Conservation (phyloP, 192 early-diverging fungal genomes). For the Coemansia sp. region DNA sequence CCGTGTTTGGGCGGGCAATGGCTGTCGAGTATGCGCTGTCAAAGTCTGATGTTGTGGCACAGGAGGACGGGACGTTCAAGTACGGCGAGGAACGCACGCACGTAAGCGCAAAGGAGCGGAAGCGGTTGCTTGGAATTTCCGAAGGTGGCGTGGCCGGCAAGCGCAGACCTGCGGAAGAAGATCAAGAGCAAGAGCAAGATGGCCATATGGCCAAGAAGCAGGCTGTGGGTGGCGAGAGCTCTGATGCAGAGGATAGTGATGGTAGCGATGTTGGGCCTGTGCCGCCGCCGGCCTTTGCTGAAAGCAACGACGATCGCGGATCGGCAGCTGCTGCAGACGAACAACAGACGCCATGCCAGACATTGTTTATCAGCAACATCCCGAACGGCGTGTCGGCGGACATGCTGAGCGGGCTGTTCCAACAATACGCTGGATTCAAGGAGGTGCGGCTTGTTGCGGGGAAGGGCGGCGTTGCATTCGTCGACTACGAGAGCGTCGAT, state of each 20-base stretch:
- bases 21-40: conserved; percentile 48
- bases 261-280: conserved; percentile 40
- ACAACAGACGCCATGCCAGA: conserved; percentile 17
- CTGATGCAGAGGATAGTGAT: conserved; percentile 12
- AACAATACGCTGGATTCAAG: conserved; percentile 50
- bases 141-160: conserved; percentile 4
- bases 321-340: not conserved
- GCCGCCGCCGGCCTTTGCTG: conserved; percentile 16
- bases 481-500: conserved; percentile 41
- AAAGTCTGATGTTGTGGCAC: conserved; percentile 42
- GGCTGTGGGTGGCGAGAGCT: conserved; percentile 2
- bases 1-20: conserved; percentile 79
- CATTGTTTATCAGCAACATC: conserved; percentile 51
- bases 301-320: not conserved
- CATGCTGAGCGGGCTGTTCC: conserved; percentile 45
- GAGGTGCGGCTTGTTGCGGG: conserved; percentile 44
- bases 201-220: conserved; percentile 21
- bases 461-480: conserved; percentile 43
- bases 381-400: conserved; percentile 33
- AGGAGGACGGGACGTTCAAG: conserved; percentile 35
- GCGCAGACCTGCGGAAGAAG: conserved; percentile 18
- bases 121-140: conserved; percentile 27
- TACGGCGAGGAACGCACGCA: conserved; percentile 40
- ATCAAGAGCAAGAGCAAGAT: not conserved
- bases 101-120: conserved; percentile 40